Evolutionary conservation across 495 filamentous ascomycete genomes (phyloP).

Genomic region (Aspergillus olivimuriae): DNA sequence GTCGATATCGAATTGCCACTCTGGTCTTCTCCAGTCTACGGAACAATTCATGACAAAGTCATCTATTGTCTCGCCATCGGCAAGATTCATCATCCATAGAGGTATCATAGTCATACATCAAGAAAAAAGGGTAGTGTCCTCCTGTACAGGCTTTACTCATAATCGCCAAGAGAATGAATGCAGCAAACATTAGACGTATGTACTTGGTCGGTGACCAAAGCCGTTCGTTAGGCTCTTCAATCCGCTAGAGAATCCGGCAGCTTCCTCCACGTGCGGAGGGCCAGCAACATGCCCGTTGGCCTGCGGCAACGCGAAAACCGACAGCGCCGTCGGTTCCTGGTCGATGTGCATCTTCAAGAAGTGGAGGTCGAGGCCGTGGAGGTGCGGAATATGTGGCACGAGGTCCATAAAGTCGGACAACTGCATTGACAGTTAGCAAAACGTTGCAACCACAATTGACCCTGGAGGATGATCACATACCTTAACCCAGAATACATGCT

Average conservation of each 20-base stretch:
- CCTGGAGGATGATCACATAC: too few relatives aligned
- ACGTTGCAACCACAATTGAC: too few relatives aligned
- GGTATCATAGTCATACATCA: slow-evolving; percentile 50
- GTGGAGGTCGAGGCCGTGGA: slow-evolving; percentile 53
- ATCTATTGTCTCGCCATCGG: slow-evolving; percentile 7
- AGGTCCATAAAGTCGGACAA: slow-evolving; percentile 70
- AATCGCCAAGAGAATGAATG: slow-evolving; percentile 20
- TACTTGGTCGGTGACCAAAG: slow-evolving; percentile 37
- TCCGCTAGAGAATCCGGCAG: slow-evolving; percentile 16
- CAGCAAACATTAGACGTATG: slow-evolving; percentile 39
- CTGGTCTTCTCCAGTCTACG: too few relatives aligned
- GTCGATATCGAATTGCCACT: too few relatives aligned
- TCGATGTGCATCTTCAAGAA: slow-evolving; percentile 45
- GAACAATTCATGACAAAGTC: slow-evolving; percentile 2
- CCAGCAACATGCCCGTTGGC: slow-evolving; percentile 29
- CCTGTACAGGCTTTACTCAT: slow-evolving; percentile 27
- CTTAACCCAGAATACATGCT: slow-evolving; percentile 72
- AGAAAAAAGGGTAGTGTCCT: slow-evolving; percentile 26
- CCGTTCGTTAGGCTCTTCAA: slow-evolving; percentile 33
- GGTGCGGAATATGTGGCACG: slow-evolving; percentile 62
- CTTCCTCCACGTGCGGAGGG: slow-evolving; percentile 14
- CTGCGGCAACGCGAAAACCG: slow-evolving; percentile 14
- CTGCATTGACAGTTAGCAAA: slow-evolving; percentile 35
- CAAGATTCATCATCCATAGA: slow-evolving; percentile 24
- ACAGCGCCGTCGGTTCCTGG: slow-evolving; percentile 24